phyloP scores from a whole-genome alignment of 805 yeast species.

The Suhomyces prunicola region DNA sequence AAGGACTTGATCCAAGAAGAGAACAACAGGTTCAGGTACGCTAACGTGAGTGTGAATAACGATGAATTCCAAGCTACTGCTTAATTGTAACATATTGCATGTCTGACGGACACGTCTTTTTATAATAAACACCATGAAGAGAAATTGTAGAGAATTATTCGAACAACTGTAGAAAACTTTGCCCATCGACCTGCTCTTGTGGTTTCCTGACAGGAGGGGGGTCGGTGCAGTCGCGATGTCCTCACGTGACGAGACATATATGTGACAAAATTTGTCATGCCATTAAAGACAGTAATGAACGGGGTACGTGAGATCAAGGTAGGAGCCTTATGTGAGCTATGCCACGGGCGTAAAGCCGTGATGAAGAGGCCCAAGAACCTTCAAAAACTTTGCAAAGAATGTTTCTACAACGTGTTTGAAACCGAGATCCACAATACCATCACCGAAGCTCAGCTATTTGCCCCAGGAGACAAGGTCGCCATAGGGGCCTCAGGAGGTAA shows the following conservation, averaged over 20 bases:
- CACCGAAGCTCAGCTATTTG: conserved; percentile 60
- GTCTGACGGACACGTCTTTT: conserved; percentile 1
- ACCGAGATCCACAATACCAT: conserved; percentile 94
- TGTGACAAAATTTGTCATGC: not conserved
- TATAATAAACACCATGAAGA: not conserved
- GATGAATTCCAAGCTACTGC: conserved; percentile 41
- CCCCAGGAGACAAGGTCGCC: conserved; percentile 83
- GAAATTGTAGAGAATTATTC: not conserved
- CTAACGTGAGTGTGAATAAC: conserved; percentile 41
- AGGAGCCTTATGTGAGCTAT: conserved; percentile 69
- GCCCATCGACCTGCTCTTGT: too few species aligned
- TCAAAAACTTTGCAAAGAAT: conserved; percentile 83
- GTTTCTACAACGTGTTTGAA: conserved; percentile 89
- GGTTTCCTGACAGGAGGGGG: not conserved
- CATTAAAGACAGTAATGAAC: not conserved
- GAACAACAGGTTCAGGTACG: conserved; percentile 41
- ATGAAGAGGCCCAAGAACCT: conserved; percentile 90
- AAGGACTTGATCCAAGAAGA: conserved; percentile 36
- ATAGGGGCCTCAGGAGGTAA: conserved; percentile 99
- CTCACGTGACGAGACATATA: not conserved
- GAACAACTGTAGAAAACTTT: not conserved
- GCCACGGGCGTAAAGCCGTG: conserved; percentile 78
- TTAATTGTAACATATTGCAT: conserved; percentile 11
- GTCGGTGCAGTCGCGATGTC: not conserved
- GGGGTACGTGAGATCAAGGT: conserved; percentile 26